Evolutionary conservation across 208 protist species (phyloP).

Genomic region (Trypanosoma cruzi): DNA sequence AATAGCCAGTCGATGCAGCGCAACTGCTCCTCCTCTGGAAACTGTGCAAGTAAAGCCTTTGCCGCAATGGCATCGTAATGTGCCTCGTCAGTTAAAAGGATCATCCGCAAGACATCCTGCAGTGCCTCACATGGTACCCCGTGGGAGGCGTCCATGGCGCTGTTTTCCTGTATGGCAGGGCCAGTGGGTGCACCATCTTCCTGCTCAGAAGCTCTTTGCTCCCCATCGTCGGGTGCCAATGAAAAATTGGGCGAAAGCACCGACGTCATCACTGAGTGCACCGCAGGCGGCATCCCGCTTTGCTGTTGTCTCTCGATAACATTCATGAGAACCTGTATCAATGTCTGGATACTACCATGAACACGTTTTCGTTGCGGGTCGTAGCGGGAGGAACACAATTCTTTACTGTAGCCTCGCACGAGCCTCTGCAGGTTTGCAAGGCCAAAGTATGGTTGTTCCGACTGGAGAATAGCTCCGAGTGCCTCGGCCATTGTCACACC

Average conservation of each 20-base stretch:
- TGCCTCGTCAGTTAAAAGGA: conserved; percentile 75
- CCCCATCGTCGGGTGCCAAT: not conserved
- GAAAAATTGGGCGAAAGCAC: conserved; percentile 26
- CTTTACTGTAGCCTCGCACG: conserved; percentile 13
- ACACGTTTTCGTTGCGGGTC: conserved; percentile 14
- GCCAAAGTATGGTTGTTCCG: not conserved
- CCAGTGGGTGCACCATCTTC: not conserved
- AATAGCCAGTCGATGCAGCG: conserved; percentile 44
- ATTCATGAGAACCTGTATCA: conserved; percentile 13
- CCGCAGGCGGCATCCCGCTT: not conserved
- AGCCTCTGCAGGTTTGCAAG: conserved; percentile 3
- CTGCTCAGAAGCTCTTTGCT: not conserved
- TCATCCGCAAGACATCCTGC: conserved; percentile 70
- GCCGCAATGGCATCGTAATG: conserved; percentile 70
- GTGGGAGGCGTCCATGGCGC: not conserved
- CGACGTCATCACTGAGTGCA: conserved; percentile 5
- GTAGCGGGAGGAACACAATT: not conserved
- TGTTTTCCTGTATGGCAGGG: not conserved
- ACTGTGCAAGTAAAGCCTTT: conserved; percentile 43
- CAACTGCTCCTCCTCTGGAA: conserved; percentile 29
- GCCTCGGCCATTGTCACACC: conserved; percentile 24
- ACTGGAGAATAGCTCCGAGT: conserved; percentile 20
- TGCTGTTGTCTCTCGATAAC: not conserved
- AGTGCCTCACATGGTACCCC: conserved; percentile 37
- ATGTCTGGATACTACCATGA: conserved; percentile 15